Evolutionary conservation across 768 basidiomycete genomes (phyloP), one percentile per base, ranked within the genome.

Genomic region (Suillus americanus): DNA sequence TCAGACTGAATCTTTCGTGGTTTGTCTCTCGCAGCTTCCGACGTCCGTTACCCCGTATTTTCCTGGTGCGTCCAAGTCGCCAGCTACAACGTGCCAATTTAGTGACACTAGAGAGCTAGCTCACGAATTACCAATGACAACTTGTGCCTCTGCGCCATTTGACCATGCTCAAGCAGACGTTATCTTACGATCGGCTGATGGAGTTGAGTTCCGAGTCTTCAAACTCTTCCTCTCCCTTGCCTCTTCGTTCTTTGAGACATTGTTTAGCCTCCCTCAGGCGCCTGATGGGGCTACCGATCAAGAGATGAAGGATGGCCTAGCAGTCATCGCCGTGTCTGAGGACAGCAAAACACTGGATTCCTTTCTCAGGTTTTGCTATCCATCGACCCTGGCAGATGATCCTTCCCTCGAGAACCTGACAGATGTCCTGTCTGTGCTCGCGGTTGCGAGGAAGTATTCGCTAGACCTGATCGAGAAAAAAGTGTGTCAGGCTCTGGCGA

Each of bases 161-260:
- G 61, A 75, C 51, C 72, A 76, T 41, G 35, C 62, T n/a, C 66
- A 71, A 41, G 68, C 63, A 3, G 69, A 74, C 38, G 37, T 76
- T 50, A 69, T 74, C 38, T 38, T 75, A 18, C 77, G 67, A 7
- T 71, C 73, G 16, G 71, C 70, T 3, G 74, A 77, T 65, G 66
- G 68, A 13, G 60, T 77, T 43, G 71, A 80, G 62, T 71, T 79
- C 51, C 72, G 67, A 14, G 60, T 77, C 20, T 77, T 78, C 67
- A 78, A 70, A n/a, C 64, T 70, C 7, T 72, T 79, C 53, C 74
- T 79, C 25, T 69, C 73, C 20, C 70, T 78, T 20, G 72, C 78
- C 0, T 80, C 81, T 14, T 69, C 77, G 0, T 70, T 76, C 64
- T 81, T 80, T 63, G 68, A 72, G 37, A 66, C 70, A 20, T 72